Percentiles rank a stretch among this genome's conserved stretches.
These are phyloP conservation scores for Fagus crenata DNA, from an alignment of 306 rosid species.

Conservation along the genomic window DNA sequence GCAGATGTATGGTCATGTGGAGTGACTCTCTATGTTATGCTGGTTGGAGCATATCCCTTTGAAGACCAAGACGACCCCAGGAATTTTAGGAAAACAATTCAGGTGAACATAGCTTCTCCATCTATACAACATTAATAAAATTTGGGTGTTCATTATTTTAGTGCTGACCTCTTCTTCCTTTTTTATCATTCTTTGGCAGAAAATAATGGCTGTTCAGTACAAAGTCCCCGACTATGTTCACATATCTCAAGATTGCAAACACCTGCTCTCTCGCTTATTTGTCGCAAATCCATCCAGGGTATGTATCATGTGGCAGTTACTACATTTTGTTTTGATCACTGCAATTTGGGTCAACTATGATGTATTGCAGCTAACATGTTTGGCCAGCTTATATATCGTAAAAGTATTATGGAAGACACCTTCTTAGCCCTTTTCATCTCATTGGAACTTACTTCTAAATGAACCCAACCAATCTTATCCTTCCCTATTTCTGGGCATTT, in stretches of 20 bases:
- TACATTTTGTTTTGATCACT: constrained; percentile 10
- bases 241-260: constrained; percentile 69
- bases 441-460: not conserved
- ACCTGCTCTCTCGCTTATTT: constrained; percentile 67
- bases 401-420: not conserved
- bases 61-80: constrained; percentile 80
- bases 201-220: constrained; percentile 65
- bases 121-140: not conserved
- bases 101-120: constrained; percentile 33
- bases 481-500: not conserved
- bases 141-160: not conserved
- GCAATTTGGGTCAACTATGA: constrained; percentile 4
- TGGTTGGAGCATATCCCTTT: constrained; percentile 78
- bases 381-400: not conserved
- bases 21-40: constrained; percentile 81
- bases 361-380: not conserved
- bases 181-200: constrained; percentile 36
- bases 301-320: constrained; percentile 26
- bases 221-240: constrained; percentile 74
- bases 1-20: constrained; percentile 91
- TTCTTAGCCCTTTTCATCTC: constrained; percentile 1
- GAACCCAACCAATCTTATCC: not conserved
- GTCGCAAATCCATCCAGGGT: constrained; percentile 64
- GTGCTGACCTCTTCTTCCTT: not conserved
- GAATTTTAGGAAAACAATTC: constrained; percentile 76